Evolutionary conservation across 176 grass and related monocot genomes (phyloP).

Genomic region (Ensete glaucum): DNA sequence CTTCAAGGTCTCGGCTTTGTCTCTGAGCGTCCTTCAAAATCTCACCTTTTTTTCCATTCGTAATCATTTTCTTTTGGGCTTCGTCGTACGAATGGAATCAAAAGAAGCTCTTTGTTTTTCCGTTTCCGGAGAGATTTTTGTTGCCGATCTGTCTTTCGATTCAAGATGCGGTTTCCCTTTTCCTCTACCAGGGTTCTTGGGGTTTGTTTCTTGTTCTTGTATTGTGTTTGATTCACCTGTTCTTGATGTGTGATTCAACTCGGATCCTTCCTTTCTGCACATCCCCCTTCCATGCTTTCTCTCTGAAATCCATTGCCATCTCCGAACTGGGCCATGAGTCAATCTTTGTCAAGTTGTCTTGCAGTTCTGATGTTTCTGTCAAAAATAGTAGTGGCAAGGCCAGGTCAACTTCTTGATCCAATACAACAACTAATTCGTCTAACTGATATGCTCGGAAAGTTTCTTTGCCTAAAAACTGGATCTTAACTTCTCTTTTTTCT

Average conservation of each 20-base stretch:
- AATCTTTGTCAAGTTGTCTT: background rate
- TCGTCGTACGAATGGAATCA: background rate
- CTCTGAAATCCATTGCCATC: background rate
- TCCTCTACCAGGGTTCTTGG: background rate
- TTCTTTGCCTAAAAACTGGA: background rate
- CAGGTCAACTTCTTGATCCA: background rate
- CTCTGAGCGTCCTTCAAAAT: background rate
- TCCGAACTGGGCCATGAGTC: background rate
- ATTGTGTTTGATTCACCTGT: background rate
- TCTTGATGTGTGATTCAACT: background rate
- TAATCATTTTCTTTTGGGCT: background rate
- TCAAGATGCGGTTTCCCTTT: background rate
- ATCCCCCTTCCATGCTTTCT: background rate
- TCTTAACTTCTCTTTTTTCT: background rate
- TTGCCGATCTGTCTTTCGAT: background rate
- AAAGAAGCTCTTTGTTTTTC: background rate
- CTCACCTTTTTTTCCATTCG: background rate
- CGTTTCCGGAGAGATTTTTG: background rate
- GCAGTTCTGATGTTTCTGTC: background rate
- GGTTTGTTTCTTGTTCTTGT: background rate
- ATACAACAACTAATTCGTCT: background rate
- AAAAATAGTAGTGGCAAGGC: background rate
- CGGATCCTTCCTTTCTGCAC: background rate
- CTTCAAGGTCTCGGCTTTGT: background rate
- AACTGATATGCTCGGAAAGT: background rate